Evolutionary conservation across 2,329 filamentous ascomycete genomes (phyloP).

Genomic region (Apiospora saccharicola): DNA sequence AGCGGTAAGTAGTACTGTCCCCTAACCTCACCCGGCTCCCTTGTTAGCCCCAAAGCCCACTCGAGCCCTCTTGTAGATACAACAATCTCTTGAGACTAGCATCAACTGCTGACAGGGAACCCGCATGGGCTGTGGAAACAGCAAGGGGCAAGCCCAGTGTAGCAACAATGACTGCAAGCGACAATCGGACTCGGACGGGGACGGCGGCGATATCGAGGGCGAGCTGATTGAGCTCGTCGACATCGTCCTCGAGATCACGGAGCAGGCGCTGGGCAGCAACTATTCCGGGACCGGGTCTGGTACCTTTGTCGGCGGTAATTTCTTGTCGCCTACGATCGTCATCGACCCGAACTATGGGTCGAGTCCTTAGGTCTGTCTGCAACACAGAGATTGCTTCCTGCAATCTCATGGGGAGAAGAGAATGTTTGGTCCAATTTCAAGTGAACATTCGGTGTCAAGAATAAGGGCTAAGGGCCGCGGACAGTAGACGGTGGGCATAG

Average conservation of each 20-base stretch:
- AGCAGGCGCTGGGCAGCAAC: constrained; percentile 1
- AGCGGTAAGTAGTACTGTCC: background rate
- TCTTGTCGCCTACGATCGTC: constrained; percentile 15
- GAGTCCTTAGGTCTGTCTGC: background rate
- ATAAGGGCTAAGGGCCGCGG: too few relatives aligned
- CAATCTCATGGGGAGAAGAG: background rate
- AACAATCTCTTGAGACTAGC: background rate
- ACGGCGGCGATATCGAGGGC: background rate
- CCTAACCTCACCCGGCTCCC: background rate
- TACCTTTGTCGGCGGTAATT: constrained; percentile 15
- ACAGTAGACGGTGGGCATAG: background rate
- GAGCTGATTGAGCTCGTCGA: constrained; percentile 1
- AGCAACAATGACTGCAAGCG: background rate
- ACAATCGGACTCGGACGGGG: constrained; percentile 8
- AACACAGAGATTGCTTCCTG: too few relatives aligned
- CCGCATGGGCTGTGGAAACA: background rate
- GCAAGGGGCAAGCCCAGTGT: background rate
- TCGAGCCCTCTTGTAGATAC: background rate
- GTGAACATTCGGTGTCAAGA: background rate
- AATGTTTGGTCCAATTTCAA: background rate
- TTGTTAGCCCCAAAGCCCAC: background rate
- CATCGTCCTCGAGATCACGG: background rate
- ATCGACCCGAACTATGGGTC: background rate
- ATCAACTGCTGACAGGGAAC: too few relatives aligned
- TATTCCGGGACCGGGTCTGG: background rate